Evolutionary conservation across 2,329 filamentous ascomycete genomes (phyloP), one percentile per base, ranked within the genome.

Genomic region (Fusarium hainanense): DNA sequence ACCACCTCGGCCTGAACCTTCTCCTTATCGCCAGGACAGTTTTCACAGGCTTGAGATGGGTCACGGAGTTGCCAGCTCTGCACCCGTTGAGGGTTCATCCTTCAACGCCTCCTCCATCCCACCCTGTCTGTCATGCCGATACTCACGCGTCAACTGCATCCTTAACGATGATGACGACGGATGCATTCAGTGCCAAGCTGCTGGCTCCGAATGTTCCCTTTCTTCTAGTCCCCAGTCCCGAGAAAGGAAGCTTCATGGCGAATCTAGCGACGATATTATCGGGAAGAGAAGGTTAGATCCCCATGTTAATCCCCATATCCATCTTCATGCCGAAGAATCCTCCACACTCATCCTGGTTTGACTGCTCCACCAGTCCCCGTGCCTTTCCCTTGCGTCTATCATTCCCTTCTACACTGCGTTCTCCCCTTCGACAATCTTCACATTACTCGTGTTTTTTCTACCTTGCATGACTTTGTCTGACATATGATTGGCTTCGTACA

Each of bases 201-300:
- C 91, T 80, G 91, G 90, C 75, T 88, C 92, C 77, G 90, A 93
- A 72, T 96, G 93, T 80, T 94, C 93, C 44, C 89, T 94, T 77
- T 85, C 90, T 52, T 89, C 91, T 71, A 93, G 91, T 78, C 92
- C 92, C 25, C 89, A 90, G 76, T 90, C 91, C 60, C 88, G 93
- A 74, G 96, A 96, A 84, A 87, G 93, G 77, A 95, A 94, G 83
- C 82, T 93, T 68, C 88, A 90, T 80, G 86, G 88, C 75, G 87
- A 90, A 74, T 82, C 84, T 64, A 82, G 84, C 76, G 87, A 89
- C 69, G 88, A 90, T 68, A 85, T 83, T 69, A 82, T 83, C 71
- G 87, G 86, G 76, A 92, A 92, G 81, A 87, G 90, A 85, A 91
- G 90, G 91, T 93, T 84, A 83, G 88, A 54, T 66, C 58, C 49